Evolutionary conservation across 495 filamentous ascomycete species (phyloP).

Genomic region (Aspergillus diversus): DNA sequence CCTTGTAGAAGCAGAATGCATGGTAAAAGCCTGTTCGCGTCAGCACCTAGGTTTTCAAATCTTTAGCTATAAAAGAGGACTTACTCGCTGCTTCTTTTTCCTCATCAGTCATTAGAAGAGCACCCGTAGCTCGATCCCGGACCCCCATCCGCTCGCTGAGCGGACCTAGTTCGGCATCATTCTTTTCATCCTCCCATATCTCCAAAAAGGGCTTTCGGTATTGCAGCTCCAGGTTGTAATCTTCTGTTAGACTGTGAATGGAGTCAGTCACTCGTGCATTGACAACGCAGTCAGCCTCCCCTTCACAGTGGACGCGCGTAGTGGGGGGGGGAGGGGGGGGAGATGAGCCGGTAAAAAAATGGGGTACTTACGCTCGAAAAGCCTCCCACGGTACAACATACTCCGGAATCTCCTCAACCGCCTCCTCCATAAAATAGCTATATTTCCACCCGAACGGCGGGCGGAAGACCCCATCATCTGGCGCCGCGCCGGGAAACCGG

Average conservation of each 20-base stretch:
- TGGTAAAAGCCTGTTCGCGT: slow-evolving; percentile 70
- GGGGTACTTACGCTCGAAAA: slow-evolving; percentile 69
- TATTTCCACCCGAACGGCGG: slow-evolving; percentile 98
- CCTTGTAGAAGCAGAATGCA: slow-evolving; percentile 93
- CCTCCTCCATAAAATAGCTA: slow-evolving; percentile 92
- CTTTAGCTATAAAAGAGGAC: slow-evolving; percentile 20
- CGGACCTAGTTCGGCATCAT: slow-evolving; percentile 74
- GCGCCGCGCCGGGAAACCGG: slow-evolving; percentile 78
- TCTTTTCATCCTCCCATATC: slow-evolving; percentile 87
- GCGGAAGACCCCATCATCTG: slow-evolving; percentile 77
- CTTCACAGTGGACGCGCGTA: neutral
- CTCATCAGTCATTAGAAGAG: slow-evolving; percentile 69
- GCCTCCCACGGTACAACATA: slow-evolving; percentile 99
- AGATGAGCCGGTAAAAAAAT: neutral
- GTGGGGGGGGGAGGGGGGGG: neutral
- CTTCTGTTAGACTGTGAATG: slow-evolving; percentile 69
- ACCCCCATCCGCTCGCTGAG: slow-evolving; percentile 96
- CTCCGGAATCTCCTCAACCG: slow-evolving; percentile 93
- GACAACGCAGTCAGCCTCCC: too few relatives aligned
- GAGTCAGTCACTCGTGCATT: neutral
- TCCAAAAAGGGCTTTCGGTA: slow-evolving; percentile 89
- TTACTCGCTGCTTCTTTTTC: slow-evolving; percentile 86
- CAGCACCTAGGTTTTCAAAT: slow-evolving; percentile 7
- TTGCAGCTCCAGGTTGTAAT: slow-evolving; percentile 93
- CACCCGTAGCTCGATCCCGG: slow-evolving; percentile 67